Evolutionary conservation across 257 asterid species (phyloP).

Genomic region (Solanum ahanhuiri): DNA sequence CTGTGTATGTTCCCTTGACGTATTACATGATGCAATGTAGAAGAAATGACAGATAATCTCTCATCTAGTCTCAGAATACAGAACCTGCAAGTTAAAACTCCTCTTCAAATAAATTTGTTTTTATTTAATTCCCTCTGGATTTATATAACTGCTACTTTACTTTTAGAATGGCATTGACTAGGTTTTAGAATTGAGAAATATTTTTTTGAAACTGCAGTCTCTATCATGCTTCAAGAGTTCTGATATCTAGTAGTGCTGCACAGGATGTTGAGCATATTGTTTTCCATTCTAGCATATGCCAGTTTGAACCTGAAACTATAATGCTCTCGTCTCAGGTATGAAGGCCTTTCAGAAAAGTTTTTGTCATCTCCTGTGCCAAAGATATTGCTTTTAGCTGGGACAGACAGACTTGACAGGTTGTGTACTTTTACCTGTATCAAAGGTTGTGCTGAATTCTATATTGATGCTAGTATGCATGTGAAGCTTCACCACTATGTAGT

Average conservation of each 20-base stretch:
- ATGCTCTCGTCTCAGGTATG: conserved; percentile 61
- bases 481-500: not conserved
- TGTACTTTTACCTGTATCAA: not conserved
- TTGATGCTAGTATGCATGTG: not conserved
- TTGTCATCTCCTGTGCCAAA: conserved; percentile 79
- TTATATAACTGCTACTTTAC: not conserved
- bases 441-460: not conserved
- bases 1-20: not conserved
- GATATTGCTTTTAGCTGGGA: conserved; percentile 93
- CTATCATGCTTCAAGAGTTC: not conserved
- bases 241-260: not conserved
- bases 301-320: not conserved
- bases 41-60: not conserved
- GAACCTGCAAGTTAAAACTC: not conserved
- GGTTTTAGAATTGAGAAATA: not conserved
- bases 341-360: conserved; percentile 91
- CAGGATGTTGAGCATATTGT: not conserved
- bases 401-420: conserved; percentile 95
- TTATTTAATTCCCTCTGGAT: not conserved
- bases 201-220: not conserved
- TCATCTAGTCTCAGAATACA: not conserved
- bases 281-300: not conserved
- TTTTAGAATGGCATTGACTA: not conserved
- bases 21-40: not conserved
- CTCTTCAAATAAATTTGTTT: not conserved